A percentile compares a stretch with the other conserved stretches of the same genome.
These are phyloP conservation scores for Penicillium sp. DNA, from an alignment of 2,329 filamentous ascomycete genomes.

Conservation along the genomic window DNA sequence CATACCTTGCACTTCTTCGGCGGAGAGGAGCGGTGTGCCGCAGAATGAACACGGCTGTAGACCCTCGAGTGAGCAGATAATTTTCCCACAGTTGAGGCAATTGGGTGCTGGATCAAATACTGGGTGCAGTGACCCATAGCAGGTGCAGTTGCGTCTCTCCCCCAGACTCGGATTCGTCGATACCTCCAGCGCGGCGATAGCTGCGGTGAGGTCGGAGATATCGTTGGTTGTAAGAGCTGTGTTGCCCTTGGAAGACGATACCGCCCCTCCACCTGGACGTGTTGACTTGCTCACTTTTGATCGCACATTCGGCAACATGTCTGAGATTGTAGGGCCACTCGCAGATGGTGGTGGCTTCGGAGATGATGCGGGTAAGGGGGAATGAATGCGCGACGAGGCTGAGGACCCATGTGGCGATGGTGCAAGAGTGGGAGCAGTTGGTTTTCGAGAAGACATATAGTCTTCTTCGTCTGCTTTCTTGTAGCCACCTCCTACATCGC, in stretches of 20 bases:
- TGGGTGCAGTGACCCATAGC: conserved; percentile 83
- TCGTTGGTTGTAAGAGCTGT: conserved; percentile 47
- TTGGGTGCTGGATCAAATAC: conserved; percentile 90
- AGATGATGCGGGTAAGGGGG: conserved; percentile 34
- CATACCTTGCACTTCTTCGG: conserved; percentile 78
- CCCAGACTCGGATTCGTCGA: conserved; percentile 77
- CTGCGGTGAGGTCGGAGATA: conserved; percentile 63
- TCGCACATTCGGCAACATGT: conserved; percentile 61
- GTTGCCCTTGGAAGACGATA: conserved; percentile 62
- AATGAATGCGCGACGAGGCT: conserved; percentile 47
- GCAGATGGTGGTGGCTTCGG: conserved; percentile 63
- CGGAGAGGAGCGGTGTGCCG: conserved; percentile 68
- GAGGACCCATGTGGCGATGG: conserved; percentile 43
- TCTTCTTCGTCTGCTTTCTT: conserved; percentile 70
- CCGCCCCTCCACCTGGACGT: conserved; percentile 65
- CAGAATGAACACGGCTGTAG: conserved; percentile 94
- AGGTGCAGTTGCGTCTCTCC: conserved; percentile 73
- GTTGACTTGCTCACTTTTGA: conserved; percentile 63
- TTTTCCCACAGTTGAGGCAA: conserved; percentile 88
- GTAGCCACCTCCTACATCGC: conserved; percentile 68
- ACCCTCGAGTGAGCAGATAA: conserved; percentile 91
- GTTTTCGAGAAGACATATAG: conserved; percentile 61
- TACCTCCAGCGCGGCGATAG: conserved; percentile 86
- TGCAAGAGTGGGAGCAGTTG: conserved; percentile 42
- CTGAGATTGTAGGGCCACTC: conserved; percentile 77